Percentiles rank a stretch among this genome's conserved stretches.
Conservation (phyloP, 805 yeast species). For the Pichia rugopelliculosa region DNA sequence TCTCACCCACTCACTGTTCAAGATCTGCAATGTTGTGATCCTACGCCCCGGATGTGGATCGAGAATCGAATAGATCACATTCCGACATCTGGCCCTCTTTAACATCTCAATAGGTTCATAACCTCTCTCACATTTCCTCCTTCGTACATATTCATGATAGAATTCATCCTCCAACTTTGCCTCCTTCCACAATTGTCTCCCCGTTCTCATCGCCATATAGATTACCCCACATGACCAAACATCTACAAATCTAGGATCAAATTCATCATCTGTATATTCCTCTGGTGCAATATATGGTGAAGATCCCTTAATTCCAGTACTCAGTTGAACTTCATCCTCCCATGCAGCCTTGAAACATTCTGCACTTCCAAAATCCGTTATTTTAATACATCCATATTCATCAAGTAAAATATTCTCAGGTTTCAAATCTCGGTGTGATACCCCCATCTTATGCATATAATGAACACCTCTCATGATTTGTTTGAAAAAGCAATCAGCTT, state of each 20-base stretch:
- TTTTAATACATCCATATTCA: conserved; percentile 63
- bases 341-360: conserved; percentile 82
- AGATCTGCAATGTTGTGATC: conserved; percentile 78
- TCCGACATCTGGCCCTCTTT: conserved; percentile 82
- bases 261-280: conserved; percentile 55
- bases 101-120: conserved; percentile 86
- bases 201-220: conserved; percentile 91
- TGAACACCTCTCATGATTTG: conserved; percentile 77
- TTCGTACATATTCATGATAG: conserved; percentile 63
- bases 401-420: conserved; percentile 79
- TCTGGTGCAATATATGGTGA: conserved; percentile 91
- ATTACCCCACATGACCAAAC: conserved; percentile 93
- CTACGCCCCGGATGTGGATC: conserved; percentile 88
- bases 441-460: conserved; percentile 86
- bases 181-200: conserved; percentile 84
- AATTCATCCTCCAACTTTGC: conserved; percentile 80
- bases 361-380: conserved; percentile 83
- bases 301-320: conserved; percentile 78
- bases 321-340: conserved; percentile 63
- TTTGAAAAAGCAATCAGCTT: conserved; percentile 83
- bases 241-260: conserved; percentile 78
- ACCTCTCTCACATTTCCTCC: conserved; percentile 76
- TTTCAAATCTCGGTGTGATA: conserved; percentile 83
- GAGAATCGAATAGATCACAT: conserved; percentile 85
- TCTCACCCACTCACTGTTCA: conserved; percentile 94